phyloP scores from a whole-genome alignment of 2,329 filamentous ascomycete species.

The Ophiostoma fasciatum region DNA sequence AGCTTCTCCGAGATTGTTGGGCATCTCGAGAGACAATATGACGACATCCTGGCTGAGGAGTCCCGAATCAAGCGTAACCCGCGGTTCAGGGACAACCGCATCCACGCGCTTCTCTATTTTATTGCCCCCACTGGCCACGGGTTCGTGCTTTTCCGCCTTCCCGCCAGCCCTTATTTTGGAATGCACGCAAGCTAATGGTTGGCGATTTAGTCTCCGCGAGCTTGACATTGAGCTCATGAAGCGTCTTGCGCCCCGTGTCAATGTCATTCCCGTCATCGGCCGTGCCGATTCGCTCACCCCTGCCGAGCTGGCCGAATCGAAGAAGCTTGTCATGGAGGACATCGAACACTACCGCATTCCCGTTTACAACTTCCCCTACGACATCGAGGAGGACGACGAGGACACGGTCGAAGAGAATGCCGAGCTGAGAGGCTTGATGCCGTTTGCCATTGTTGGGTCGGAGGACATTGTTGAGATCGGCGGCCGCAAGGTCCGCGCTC shows the following conservation, averaged over 20 bases:
- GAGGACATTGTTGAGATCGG: slow-evolving; percentile 92
- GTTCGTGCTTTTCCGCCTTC: slow-evolving; percentile 30
- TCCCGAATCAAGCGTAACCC: slow-evolving; percentile 99
- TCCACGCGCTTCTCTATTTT: slow-evolving; percentile 97
- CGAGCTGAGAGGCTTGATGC: slow-evolving; percentile 93
- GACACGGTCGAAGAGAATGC: slow-evolving; percentile 99
- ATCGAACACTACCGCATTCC: slow-evolving; percentile 99
- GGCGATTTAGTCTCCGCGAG: slow-evolving; percentile 63
- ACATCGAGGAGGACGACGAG: slow-evolving; percentile 98
- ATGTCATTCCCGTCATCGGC: slow-evolving; percentile 97
- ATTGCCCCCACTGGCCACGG: slow-evolving; percentile 96
- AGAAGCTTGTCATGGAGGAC: slow-evolving; percentile 99
- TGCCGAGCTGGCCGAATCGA: slow-evolving; percentile 91
- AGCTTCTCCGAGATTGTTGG: slow-evolving; percentile 97
- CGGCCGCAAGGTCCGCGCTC: slow-evolving; percentile 78
- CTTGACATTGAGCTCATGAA: slow-evolving; percentile 99
- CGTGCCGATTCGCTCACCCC: slow-evolving; percentile 96
- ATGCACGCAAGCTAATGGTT: no score
- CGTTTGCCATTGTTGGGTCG: slow-evolving; percentile 95
- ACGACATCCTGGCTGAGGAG: slow-evolving; percentile 97
- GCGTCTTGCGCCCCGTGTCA: slow-evolving; percentile 92
- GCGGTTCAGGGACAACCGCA: slow-evolving; percentile 96
- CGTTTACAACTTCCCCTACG: slow-evolving; percentile 99
- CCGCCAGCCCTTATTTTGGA: no score
- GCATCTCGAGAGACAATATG: slow-evolving; percentile 97